Base-by-base conservation (phyloP, 805 yeast species). In the Kregervanrija pseudodelftensis region DNA sequence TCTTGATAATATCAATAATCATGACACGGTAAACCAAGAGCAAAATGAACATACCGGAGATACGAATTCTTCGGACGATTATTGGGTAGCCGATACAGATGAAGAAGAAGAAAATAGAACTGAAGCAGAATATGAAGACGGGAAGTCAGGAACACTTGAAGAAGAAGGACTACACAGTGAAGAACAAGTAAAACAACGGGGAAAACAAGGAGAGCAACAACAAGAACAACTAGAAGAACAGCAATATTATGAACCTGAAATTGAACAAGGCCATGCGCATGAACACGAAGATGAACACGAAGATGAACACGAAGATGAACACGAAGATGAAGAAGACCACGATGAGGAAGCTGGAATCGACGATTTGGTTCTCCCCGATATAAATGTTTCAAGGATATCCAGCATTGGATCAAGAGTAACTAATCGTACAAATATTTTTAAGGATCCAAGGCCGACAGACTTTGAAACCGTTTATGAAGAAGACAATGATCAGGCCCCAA, bases 401-500 rank as follows among this genome's bases (percentile, higher is more conserved):
- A 22, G 28, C 28, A 22, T 22, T 22, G 39, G 35, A 15, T 22
- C 30, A 22, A 12, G 31, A 47, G 33, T 49, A 44, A 30, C 38
- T 11, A 39, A 41, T 7, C 22, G 39, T 22, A 22, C 28, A 22
- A 22, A 22, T 22, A 22, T 22, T 22, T 22, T 22, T 22, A 22
- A 22, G 7, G 28, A 22, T 22, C 28, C 28, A 22, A 22, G 7
- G 8, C 28, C 28, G 4, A 22, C 28, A 22, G 28, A 22, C 2
- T 22, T 22, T 7, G 28, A 22, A 22, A 22, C 28, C 7, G 28
- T 22, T 22, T 4, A 22, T 36, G 39, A 30, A 12, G 46, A 40
- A 35, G 46, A 44, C 11, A 38, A 43, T n/a, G 42, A 48, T 5
- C 43, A 46, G 28, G 50, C 42, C 36, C 14, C 16, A 10, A 15